A percentile compares a stretch with the other conserved stretches of the same genome.
phyloP scores from a whole-genome alignment of 257 asterid genomes.

The Petrea volubilis region DNA sequence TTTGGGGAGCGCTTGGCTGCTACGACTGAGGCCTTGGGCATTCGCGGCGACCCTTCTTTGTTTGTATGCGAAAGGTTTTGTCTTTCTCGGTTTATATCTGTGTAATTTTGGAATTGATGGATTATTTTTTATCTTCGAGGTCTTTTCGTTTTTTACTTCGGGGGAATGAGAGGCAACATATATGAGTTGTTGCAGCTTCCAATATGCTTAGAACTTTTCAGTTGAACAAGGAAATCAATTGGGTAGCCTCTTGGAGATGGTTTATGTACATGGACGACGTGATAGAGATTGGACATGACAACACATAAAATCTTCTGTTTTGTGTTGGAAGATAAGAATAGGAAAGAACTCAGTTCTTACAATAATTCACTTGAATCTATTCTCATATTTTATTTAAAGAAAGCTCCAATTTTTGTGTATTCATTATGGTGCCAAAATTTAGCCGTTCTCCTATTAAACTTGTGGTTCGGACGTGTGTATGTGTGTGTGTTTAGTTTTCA shows the following conservation, averaged over 20 bases:
- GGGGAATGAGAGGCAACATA: too few relatives aligned
- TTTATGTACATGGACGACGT: not conserved
- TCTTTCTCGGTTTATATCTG: slow-evolving; percentile 3
- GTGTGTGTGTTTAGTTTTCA: too few relatives aligned
- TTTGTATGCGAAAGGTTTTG: slow-evolving; percentile 71
- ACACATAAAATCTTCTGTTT: not conserved
- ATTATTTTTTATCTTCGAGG: not conserved
- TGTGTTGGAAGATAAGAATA: not conserved
- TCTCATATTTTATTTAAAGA: not conserved
- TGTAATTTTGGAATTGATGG: not conserved
- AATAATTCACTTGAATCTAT: not conserved
- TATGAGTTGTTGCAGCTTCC: not conserved
- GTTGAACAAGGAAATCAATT: not conserved
- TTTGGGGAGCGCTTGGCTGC: slow-evolving; percentile 70
- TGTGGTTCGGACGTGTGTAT: not conserved
- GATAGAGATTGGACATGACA: not conserved
- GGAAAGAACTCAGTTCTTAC: not conserved
- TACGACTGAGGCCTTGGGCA: slow-evolving; percentile 50
- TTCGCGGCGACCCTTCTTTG: slow-evolving; percentile 50
- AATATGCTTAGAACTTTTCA: not conserved
- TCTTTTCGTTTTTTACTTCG: not conserved
- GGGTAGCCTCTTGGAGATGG: not conserved
- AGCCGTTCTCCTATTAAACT: not conserved
- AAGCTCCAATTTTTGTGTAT: not conserved
- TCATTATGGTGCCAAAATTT: not conserved